Base-by-base conservation (phyloP, 2,329 filamentous ascomycete genomes). In the Aspergillus ochraceoroseus region DNA sequence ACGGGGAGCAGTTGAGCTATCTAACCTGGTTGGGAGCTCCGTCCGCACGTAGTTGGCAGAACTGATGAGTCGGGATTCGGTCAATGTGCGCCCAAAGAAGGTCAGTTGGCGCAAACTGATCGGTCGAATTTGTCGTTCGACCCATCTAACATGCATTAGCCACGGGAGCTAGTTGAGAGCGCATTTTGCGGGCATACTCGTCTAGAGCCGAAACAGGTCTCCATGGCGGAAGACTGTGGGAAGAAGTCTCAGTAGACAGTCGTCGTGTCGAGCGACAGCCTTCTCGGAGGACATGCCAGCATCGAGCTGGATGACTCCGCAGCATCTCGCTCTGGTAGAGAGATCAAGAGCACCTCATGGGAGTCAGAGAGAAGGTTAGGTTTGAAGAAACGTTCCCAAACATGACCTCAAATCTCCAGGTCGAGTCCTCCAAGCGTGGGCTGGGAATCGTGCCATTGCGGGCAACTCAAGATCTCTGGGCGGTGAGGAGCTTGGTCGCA, bases 31-130 rank as follows among this genome's bases (percentile, higher is more conserved):
- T 5, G 90, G 90, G 37, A 98, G 77, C 70, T 98, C 92, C 4
- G 88, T 88, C 43, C 92, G 85, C 37, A 96, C 89, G 72, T 98
- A 98, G 68, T 98, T 98, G 47, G 92, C 92, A 29, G 89, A 95
- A 68, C 86, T 89, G 53, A 98, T 79, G 47, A 98, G 75, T 43
- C 94, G 83, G 36, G 81, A 76, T 67, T 96, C 89, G 32, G 89
- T 95, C 61, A 98, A 70, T 14, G 89, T 94, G 32, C 92, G 83
- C 19, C 92, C 92, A 66, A 96, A 98, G 57, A 96, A 94, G 70
- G 94, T 96, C 57, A 98, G 77, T 68, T 96, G 92, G 43, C 92
- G 85, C 56, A 98, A 71, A 68, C 87, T 95, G 61, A 98, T 95
- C n/a, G 92, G 92, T 37, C 88, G 79, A 33, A 89, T 89, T 62